A percentile compares a stretch with the other conserved stretches of the same genome.
Conservation (phyloP, 768 basidiomycete species). For the Coprinellus aureogranulatus region DNA sequence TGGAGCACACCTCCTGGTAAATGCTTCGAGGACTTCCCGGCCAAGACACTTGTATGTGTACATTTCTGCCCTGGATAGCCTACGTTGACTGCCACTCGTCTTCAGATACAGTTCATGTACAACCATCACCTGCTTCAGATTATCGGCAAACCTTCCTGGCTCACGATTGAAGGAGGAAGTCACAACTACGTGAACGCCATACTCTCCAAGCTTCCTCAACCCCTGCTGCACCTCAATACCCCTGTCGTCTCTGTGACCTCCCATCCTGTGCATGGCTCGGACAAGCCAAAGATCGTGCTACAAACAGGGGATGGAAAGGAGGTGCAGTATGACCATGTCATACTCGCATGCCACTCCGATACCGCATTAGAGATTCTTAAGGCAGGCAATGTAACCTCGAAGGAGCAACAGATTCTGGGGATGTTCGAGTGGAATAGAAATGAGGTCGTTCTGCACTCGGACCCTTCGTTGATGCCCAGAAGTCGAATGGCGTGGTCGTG, state of each 20-base stretch:
- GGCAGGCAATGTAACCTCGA: constrained; percentile 45
- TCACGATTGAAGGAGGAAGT: constrained; percentile 71
- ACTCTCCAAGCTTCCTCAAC: constrained; percentile 48
- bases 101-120: constrained; percentile 64
- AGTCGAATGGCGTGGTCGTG: constrained; percentile 64
- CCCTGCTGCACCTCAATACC: constrained; percentile 58
- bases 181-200: constrained; percentile 67
- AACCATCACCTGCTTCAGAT: constrained; percentile 76
- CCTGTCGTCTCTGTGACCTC: constrained; percentile 49
- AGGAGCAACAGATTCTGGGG: constrained; percentile 56
- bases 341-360: constrained; percentile 73
- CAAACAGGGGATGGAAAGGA: constrained; percentile 45
- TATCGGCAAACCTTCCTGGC: constrained; percentile 67
- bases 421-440: constrained; percentile 68
- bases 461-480: constrained; percentile 66
- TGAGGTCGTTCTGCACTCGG: constrained; percentile 65
- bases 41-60: constrained; percentile 51
- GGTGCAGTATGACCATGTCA: constrained; percentile 63
- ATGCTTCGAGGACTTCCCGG: constrained; percentile 70
- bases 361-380: constrained; percentile 51
- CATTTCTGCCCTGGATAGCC: background rate
- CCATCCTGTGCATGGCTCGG: constrained; percentile 11
- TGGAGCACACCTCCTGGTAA: constrained; percentile 77
- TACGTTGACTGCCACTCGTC: background rate
- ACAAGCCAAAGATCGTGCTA: constrained; percentile 36